phyloP scores from a whole-genome alignment of 208 protist genomes.

The Paratrypanosoma confusum region DNA sequence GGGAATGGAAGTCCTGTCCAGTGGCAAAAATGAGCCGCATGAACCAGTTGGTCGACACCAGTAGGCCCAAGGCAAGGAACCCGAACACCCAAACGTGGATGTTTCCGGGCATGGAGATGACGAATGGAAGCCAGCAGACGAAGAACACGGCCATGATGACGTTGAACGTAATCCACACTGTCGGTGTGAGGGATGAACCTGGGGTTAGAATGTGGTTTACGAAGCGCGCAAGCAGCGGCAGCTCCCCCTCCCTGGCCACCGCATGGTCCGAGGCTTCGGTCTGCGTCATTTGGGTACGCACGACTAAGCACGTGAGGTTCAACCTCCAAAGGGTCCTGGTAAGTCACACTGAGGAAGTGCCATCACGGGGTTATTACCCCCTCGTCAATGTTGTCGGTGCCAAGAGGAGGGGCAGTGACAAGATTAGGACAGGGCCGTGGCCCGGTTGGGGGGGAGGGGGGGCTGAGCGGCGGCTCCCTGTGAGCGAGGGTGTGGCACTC shows the following conservation, averaged over 20 bases:
- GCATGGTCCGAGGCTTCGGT: neutral
- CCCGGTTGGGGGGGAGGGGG: too few species aligned
- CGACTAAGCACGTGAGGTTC: too few species aligned
- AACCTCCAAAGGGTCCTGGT: too few species aligned
- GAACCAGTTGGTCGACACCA: constrained; percentile 78
- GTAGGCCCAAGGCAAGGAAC: constrained; percentile 63
- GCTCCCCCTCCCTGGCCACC: constrained; percentile 17
- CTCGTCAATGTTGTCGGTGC: too few species aligned
- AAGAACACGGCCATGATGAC: constrained; percentile 65
- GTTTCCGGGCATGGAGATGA: constrained; percentile 57
- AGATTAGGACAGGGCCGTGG: too few species aligned
- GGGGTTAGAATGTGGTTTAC: constrained; percentile 79
- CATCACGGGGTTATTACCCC: too few species aligned
- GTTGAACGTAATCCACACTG: constrained; percentile 77
- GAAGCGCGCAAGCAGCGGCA: constrained; percentile 53
- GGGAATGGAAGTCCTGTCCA: constrained; percentile 40
- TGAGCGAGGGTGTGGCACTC: too few species aligned
- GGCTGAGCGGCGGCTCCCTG: too few species aligned
- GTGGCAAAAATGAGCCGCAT: constrained; percentile 69
- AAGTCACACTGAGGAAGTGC: too few species aligned
- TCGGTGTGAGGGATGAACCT: constrained; percentile 68
- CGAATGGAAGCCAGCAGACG: constrained; percentile 60
- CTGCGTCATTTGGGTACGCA: neutral
- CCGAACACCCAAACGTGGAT: constrained; percentile 84
- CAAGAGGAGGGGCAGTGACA: too few species aligned